Evolutionary conservation across 2,329 filamentous ascomycete species (phyloP).

Genomic region (Aspergillus sp.): DNA sequence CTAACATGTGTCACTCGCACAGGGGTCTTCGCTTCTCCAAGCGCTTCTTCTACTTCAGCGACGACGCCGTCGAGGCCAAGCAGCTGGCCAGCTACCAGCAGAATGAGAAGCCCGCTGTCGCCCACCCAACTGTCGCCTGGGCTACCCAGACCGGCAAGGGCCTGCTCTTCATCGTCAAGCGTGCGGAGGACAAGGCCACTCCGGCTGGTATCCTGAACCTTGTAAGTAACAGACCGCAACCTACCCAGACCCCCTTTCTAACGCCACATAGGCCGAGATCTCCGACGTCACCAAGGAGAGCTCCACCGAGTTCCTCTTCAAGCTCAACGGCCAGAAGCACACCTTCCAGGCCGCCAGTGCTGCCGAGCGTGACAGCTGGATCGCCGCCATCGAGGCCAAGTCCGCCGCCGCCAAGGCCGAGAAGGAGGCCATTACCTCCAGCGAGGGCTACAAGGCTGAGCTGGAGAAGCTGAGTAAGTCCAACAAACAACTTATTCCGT

Average conservation of each 20-base stretch:
- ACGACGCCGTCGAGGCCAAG: slow-evolving; percentile 71
- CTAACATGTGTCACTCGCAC: slow-evolving; percentile 22
- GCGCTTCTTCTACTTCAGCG: slow-evolving; percentile 86
- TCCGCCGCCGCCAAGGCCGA: slow-evolving; percentile 81
- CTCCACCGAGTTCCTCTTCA: slow-evolving; percentile 79
- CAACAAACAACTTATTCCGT: not conserved
- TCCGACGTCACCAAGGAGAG: slow-evolving; percentile 75
- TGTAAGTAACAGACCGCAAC: slow-evolving; percentile 53
- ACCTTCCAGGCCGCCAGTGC: slow-evolving; percentile 76
- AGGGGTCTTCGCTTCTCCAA: slow-evolving; percentile 89
- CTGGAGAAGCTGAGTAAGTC: slow-evolving; percentile 68
- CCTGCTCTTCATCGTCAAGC: slow-evolving; percentile 87
- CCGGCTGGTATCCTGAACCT: slow-evolving; percentile 82
- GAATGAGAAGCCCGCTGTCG: slow-evolving; percentile 78
- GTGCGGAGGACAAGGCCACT: slow-evolving; percentile 73
- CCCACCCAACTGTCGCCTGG: slow-evolving; percentile 82
- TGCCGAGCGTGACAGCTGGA: slow-evolving; percentile 89
- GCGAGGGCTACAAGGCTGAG: slow-evolving; percentile 85
- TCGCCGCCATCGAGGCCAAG: slow-evolving; percentile 78
- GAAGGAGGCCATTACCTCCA: slow-evolving; percentile 69
- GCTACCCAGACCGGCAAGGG: slow-evolving; percentile 92
- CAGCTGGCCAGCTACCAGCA: slow-evolving; percentile 75
- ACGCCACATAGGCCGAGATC: slow-evolving; percentile 57
- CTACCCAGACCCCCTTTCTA: slow-evolving; percentile 20
- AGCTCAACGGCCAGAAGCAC: slow-evolving; percentile 85